Evolutionary conservation across 768 basidiomycete genomes (phyloP), one percentile per base, ranked within the genome.

Genomic region (Plicaturopsis crispa): DNA sequence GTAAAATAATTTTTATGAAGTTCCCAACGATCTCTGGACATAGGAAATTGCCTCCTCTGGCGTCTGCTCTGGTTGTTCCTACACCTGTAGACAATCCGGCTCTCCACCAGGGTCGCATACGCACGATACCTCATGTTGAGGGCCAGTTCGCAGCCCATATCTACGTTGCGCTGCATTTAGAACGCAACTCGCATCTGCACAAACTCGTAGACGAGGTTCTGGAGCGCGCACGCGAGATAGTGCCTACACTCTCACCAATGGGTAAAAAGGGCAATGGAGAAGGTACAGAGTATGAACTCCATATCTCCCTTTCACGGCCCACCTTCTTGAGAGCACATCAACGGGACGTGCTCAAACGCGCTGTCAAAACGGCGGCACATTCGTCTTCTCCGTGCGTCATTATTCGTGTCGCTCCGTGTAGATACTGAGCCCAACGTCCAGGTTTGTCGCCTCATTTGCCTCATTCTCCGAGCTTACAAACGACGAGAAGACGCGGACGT

Each of bases 61-160:
- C 80, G 1, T 47, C 69, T 13, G 65, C 67, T 24, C 53, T 88
- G 33, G 51, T 60, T 2, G 50, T 65, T 4, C 52, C 69, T 31
- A 55, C 48, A 1, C 87, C 83, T 0, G 53, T 73, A 4, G 87
- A 92, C 53, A 64, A 88, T 49, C 90, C 91, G 2, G 61, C 78
- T 3, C 61, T 76, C 12, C 92, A 96, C 55, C 90, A 93, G 64
- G 93, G 93, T 11, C 75, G 92, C 21, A 66, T 65, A 33, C 76
- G 93, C 21, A 67, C 78, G 0, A 68, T 66, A 1, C 88, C 89
- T 2, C 87, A 89, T 52, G 78, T 90, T 4, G 84, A 89, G 10
- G 93, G 93, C 1, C 90, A 93, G 52, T 93, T 76, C 54, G 78
- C 80, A 1, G 68, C 83, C 4, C 77, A 93, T 61, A 70, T 92